Conservation (phyloP, 306 rosid species). For the Pyrus betulifolia region DNA sequence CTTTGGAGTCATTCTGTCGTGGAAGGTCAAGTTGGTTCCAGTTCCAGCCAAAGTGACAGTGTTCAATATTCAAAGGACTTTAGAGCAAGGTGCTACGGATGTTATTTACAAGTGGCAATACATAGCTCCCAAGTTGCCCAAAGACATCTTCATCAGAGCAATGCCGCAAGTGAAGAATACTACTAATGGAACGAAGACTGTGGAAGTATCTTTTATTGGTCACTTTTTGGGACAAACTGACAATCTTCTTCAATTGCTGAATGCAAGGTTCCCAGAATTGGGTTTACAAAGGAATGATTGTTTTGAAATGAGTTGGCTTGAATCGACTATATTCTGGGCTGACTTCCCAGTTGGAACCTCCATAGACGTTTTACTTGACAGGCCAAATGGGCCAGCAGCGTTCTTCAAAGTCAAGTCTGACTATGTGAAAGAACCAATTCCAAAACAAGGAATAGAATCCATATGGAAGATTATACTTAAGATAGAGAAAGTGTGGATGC, state of each 20-base stretch:
- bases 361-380: not conserved
- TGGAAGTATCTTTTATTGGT: not conserved
- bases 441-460: not conserved
- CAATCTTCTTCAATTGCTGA: not conserved
- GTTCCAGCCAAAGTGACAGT: slow-evolving; percentile 57
- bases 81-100: slow-evolving; percentile 44
- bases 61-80: slow-evolving; percentile 29
- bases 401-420: not conserved
- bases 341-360: not conserved
- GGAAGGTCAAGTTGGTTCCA: slow-evolving; percentile 54
- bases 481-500: not conserved
- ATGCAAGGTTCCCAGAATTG: not conserved
- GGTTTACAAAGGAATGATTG: not conserved
- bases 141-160: not conserved
- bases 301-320: not conserved
- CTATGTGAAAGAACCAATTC: not conserved
- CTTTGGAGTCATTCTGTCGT: slow-evolving; percentile 50
- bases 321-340: not conserved
- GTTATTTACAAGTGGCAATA: not conserved
- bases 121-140: not conserved
- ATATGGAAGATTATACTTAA: not conserved
- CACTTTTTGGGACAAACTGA: not conserved
- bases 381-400: not conserved
- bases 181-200: not conserved
- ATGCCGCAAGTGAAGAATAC: not conserved